Evolutionary conservation across 176 grass and related monocot genomes (phyloP).

Genomic region (Cenchrus americanus): DNA sequence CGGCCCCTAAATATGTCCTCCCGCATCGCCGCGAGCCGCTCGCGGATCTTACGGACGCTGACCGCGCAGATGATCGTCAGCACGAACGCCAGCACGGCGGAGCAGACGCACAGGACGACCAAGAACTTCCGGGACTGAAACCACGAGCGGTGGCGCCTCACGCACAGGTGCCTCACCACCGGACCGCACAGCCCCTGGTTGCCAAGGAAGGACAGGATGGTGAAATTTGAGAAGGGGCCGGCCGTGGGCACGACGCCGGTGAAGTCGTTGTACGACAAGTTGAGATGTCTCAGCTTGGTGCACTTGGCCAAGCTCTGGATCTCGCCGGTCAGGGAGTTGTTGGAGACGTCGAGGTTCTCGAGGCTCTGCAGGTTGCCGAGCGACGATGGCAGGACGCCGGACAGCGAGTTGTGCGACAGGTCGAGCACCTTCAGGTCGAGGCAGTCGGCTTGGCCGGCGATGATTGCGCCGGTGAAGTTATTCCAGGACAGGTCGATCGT

Average conservation of each 20-base stretch:
- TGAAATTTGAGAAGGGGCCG: slow-evolving; percentile 57
- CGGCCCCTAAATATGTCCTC: slow-evolving; percentile 42
- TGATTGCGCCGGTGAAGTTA: slow-evolving; percentile 58
- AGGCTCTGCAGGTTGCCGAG: slow-evolving; percentile 55
- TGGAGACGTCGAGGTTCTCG: slow-evolving; percentile 63
- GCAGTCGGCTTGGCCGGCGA: slow-evolving; percentile 41
- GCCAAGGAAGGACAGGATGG: slow-evolving; percentile 61
- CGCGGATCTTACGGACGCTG: slow-evolving; percentile 49
- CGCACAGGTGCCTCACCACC: slow-evolving; percentile 35
- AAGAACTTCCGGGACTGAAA: slow-evolving; percentile 64
- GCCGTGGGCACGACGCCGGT: slow-evolving; percentile 55
- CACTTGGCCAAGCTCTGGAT: slow-evolving; percentile 74
- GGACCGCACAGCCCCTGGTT: slow-evolving; percentile 65
- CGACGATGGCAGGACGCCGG: slow-evolving; percentile 36
- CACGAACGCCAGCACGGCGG: slow-evolving; percentile 51
- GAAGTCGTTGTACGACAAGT: slow-evolving; percentile 86
- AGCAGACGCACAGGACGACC: slow-evolving; percentile 33
- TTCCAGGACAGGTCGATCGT: slow-evolving; percentile 78
- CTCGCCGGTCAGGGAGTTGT: slow-evolving; percentile 67
- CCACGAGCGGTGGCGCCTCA: slow-evolving; percentile 19
- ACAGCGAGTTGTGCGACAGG: slow-evolving; percentile 74
- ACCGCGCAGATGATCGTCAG: slow-evolving; percentile 54
- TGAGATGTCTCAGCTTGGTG: slow-evolving; percentile 46
- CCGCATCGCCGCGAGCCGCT: slow-evolving; percentile 35
- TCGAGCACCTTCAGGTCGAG: slow-evolving; percentile 53